phyloP scores from a whole-genome alignment of 441 rosid genomes.

The Populus hybrid region DNA sequence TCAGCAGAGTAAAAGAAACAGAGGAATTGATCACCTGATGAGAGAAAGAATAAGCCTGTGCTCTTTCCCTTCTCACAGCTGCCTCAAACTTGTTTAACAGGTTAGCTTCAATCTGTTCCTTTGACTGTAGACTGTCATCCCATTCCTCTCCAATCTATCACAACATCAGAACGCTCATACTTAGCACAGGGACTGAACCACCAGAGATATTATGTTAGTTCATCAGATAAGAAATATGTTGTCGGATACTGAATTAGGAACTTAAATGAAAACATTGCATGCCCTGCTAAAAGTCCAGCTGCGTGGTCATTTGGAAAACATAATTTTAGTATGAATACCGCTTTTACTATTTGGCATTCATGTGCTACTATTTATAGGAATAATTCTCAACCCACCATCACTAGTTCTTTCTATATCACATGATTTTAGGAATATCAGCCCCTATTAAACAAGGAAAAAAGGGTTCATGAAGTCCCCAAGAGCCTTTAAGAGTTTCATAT shows the following conservation, averaged over 20 bases:
- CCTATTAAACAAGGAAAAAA: neutral
- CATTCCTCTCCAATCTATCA: constrained; percentile 68
- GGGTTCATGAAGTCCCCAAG: neutral
- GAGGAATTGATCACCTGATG: constrained; percentile 64
- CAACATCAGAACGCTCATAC: constrained; percentile 7
- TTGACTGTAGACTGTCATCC: constrained; percentile 63
- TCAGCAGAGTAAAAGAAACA: neutral
- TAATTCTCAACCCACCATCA: neutral
- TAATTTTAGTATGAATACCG: neutral
- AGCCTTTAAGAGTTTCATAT: neutral
- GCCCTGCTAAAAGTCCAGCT: neutral
- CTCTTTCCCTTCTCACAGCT: constrained; percentile 85
- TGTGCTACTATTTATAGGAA: neutral
- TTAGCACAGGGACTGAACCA: constrained; percentile 6
- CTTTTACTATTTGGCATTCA: neutral
- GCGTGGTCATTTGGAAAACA: neutral
- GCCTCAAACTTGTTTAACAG: constrained; percentile 67
- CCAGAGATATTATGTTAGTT: neutral
- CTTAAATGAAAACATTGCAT: neutral
- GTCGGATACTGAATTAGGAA: neutral
- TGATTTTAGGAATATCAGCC: neutral
- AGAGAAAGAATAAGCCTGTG: constrained; percentile 83
- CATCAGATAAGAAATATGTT: neutral
- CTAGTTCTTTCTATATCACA: neutral
- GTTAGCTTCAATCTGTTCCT: constrained; percentile 71